A percentile compares a stretch with the other conserved stretches of the same genome.
phyloP scores from a whole-genome alignment of 768 basidiomycete genomes.

The Xerocomellus intermedius region DNA sequence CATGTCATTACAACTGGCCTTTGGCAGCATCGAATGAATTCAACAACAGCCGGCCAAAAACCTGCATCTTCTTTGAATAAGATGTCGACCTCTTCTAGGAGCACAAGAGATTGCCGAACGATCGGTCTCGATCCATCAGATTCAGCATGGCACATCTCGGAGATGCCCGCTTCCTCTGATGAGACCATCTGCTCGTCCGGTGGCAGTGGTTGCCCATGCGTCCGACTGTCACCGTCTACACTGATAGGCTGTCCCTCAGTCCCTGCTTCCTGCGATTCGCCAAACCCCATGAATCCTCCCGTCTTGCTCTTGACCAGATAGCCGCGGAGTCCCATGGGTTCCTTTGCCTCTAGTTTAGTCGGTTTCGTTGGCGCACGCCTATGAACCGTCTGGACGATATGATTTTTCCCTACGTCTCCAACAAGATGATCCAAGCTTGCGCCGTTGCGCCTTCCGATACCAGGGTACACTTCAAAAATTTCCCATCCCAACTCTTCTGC shows the following conservation, averaged over 20 bases:
- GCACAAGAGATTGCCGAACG: conserved; percentile 80
- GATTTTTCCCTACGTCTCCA: conserved; percentile 93
- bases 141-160: neutral
- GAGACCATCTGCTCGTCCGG: conserved; percentile 1
- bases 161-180: neutral
- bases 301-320: conserved; percentile 16
- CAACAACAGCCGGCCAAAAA: conserved; percentile 82
- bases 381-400: conserved; percentile 56
- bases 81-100: conserved; percentile 95
- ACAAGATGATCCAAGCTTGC: conserved; percentile 74
- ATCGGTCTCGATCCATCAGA: conserved; percentile 21
- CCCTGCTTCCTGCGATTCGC: conserved; percentile 10
- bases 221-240: conserved; percentile 14
- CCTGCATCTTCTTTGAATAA: conserved; percentile 82
- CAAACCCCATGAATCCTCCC: neutral
- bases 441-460: conserved; percentile 86
- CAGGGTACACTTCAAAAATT: conserved; percentile 95
- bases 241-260: conserved; percentile 21
- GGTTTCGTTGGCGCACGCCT: conserved; percentile 4
- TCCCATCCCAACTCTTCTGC: conserved; percentile 94
- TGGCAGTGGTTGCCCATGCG: neutral
- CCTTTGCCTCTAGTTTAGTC: conserved; percentile 8
- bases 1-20: conserved; percentile 94
- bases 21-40: conserved; percentile 78
- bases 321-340: conserved; percentile 11